Evolutionary conservation across 805 yeast genomes (phyloP).

Genomic region (Metschnikowia henanensis): DNA sequence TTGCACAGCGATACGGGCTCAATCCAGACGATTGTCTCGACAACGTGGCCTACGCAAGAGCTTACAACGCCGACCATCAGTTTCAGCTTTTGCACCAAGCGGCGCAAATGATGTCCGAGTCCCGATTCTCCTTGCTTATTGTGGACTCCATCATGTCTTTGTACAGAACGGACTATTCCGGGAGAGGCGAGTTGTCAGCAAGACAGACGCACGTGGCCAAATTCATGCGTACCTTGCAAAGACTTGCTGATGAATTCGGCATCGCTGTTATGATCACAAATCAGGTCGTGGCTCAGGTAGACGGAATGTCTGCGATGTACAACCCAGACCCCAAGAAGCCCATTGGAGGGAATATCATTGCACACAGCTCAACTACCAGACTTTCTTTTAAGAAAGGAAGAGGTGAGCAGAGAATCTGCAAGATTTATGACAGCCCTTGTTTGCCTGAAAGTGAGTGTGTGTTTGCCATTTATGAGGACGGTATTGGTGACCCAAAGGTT

Average conservation of each 20-base stretch:
- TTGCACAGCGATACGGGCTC: slow-evolving; percentile 88
- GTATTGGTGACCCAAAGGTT: slow-evolving; percentile 92
- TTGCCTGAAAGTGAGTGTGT: slow-evolving; percentile 94
- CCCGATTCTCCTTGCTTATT: slow-evolving; percentile 83
- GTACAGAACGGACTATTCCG: slow-evolving; percentile 91
- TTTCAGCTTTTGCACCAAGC: slow-evolving; percentile 83
- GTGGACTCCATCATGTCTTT: slow-evolving; percentile 98
- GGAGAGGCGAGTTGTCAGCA: slow-evolving; percentile 94
- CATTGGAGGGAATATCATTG: slow-evolving; percentile 96
- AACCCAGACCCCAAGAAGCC: slow-evolving; percentile 98
- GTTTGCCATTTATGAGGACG: slow-evolving; percentile 95
- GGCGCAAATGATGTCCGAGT: slow-evolving; percentile 94
- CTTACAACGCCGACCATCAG: slow-evolving; percentile 97
- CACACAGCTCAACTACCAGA: slow-evolving; percentile 95
- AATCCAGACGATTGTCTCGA: slow-evolving; percentile 94
- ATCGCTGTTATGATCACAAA: slow-evolving; percentile 91
- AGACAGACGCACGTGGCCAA: slow-evolving; percentile 93
- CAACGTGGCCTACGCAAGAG: slow-evolving; percentile 96
- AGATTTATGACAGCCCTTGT: slow-evolving; percentile 95
- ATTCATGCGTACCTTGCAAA: slow-evolving; percentile 86
- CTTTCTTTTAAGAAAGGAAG: slow-evolving; percentile 86
- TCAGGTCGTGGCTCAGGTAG: slow-evolving; percentile 98
- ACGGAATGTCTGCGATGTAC: slow-evolving; percentile 77
- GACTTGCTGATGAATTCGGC: slow-evolving; percentile 96
- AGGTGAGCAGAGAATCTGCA: slow-evolving; percentile 91